Evolutionary conservation across 164 flowering plant species (phyloP).

Genomic region (Nymphaea colorata): DNA sequence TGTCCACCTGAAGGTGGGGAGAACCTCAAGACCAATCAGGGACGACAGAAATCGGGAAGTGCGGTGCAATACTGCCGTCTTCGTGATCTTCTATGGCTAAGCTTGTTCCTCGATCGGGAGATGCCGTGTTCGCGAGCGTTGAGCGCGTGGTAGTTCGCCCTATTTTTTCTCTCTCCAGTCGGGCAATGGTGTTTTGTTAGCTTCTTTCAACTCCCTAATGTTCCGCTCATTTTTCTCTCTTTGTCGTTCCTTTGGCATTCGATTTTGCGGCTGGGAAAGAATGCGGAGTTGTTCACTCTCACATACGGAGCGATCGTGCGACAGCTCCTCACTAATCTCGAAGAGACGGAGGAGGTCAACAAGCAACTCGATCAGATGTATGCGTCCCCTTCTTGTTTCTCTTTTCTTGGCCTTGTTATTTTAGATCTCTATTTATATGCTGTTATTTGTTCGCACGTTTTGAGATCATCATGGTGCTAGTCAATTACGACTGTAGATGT

Average conservation of each 20-base stretch:
- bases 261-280: slow-evolving; percentile 23
- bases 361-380: slow-evolving; percentile 97
- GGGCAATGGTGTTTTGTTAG: neutral
- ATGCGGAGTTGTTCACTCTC: slow-evolving; percentile 87
- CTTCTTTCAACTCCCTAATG: neutral
- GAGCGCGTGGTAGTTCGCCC: slow-evolving; percentile 49
- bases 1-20: no score
- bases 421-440: neutral
- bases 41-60: neutral
- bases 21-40: neutral
- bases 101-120: slow-evolving; percentile 72
- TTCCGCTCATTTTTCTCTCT: neutral
- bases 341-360: slow-evolving; percentile 91
- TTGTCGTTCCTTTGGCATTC: neutral
- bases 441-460: no score
- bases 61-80: neutral
- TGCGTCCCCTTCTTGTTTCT: neutral
- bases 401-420: neutral
- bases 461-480: no score
- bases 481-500: no score
- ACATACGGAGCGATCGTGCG: slow-evolving; percentile 92
- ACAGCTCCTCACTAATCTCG: slow-evolving; percentile 83
- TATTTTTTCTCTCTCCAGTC: neutral
- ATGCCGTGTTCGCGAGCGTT: slow-evolving; percentile 69
- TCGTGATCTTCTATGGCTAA: slow-evolving; percentile 39